Evolutionary conservation across 495 filamentous ascomycete genomes (phyloP).

Genomic region (Podospora pseudocomata): DNA sequence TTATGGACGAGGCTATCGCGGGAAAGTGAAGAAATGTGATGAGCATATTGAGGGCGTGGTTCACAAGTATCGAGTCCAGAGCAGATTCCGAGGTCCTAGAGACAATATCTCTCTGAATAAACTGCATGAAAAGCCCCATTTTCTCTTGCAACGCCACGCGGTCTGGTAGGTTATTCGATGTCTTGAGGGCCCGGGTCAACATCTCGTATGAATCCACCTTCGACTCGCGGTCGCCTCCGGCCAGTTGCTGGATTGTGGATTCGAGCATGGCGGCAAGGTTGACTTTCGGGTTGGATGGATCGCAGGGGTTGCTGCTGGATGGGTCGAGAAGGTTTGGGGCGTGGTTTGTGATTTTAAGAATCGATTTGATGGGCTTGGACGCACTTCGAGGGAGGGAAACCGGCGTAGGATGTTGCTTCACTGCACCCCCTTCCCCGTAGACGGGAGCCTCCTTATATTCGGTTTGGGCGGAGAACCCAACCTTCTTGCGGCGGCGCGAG

Average conservation of each 20-base stretch:
- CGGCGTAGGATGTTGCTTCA: constrained; percentile 38
- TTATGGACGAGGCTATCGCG: constrained; percentile 58
- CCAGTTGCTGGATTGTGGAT: constrained; percentile 74
- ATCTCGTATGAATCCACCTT: constrained; percentile 84
- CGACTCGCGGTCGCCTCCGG: constrained; percentile 60
- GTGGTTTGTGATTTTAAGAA: constrained; percentile 67
- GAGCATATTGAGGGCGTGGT: constrained; percentile 71
- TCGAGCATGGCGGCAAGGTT: constrained; percentile 74
- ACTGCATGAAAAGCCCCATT: constrained; percentile 67
- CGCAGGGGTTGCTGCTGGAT: constrained; percentile 31
- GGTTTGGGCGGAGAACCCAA: constrained; percentile 70
- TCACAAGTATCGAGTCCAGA: constrained; percentile 61
- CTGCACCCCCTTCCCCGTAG: constrained; percentile 44
- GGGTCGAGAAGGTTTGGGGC: constrained; percentile 44
- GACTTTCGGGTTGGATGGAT: constrained; percentile 37
- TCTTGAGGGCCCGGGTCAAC: constrained; percentile 68
- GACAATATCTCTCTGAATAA: constrained; percentile 73
- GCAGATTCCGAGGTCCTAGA: constrained; percentile 49
- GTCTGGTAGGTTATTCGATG: constrained; percentile 72
- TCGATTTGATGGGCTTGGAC: constrained; percentile 72
- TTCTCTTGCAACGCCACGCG: constrained; percentile 68
- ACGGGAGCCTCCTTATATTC: constrained; percentile 63
- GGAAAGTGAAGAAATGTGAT: constrained; percentile 67
- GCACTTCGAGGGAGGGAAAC: constrained; percentile 55
- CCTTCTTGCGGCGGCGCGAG: constrained; percentile 59